phyloP scores from a whole-genome alignment of 129 eudicot genomes.

The Arctium lappa region DNA sequence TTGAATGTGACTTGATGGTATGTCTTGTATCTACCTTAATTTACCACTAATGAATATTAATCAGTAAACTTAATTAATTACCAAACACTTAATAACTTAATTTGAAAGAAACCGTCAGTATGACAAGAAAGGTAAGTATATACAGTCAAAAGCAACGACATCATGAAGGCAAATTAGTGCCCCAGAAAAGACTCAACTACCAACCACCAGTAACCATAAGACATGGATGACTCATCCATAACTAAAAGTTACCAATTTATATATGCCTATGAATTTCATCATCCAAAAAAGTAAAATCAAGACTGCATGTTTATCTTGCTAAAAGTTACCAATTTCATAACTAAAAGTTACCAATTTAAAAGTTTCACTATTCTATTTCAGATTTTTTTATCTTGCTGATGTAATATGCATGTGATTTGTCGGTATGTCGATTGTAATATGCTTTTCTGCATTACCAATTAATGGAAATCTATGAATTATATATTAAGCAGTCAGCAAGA shows the following conservation, averaged over 20 bases:
- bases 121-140: constrained; percentile 3
- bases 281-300: not conserved
- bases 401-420: not conserved
- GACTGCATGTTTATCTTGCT: too few relatives aligned
- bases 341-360: too few relatives aligned
- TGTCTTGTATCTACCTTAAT: not conserved
- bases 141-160: not conserved
- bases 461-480: not conserved
- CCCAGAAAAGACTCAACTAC: constrained; percentile 4
- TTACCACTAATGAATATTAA: not conserved
- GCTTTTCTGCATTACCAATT: not conserved
- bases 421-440: not conserved
- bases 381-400: not conserved
- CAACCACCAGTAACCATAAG: constrained; percentile 24
- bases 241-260: constrained; percentile 10
- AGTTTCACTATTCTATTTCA: too few relatives aligned
- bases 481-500: not conserved
- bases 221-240: constrained; percentile 28
- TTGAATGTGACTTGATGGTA: constrained; percentile 13
- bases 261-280: not conserved
- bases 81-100: constrained; percentile 6
- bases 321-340: too few relatives aligned
- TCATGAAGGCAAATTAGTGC: not conserved
- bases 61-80: not conserved
- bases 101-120: constrained; percentile 11